Evolutionary conservation across 148 eudicot species (phyloP).

Genomic region (Vaccinium darrowii): DNA sequence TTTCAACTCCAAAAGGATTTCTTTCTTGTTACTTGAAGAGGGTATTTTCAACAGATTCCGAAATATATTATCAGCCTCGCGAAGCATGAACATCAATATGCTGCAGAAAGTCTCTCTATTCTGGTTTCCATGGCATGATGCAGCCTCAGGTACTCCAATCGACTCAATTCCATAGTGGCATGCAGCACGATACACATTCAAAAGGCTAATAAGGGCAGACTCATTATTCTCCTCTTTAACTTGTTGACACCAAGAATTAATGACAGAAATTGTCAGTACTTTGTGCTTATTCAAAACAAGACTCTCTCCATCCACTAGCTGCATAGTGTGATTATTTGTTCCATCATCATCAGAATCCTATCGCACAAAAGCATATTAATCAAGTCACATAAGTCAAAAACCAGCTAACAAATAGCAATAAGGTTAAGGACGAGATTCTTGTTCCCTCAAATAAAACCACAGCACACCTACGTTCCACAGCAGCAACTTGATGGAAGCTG

Average conservation of each 20-base stretch:
- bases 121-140: conserved; percentile 36
- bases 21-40: conserved; percentile 56
- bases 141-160: conserved; percentile 21
- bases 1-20: conserved; percentile 51
- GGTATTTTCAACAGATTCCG: conserved; percentile 53
- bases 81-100: conserved; percentile 62
- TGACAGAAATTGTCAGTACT: conserved; percentile 41
- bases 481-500: neutral
- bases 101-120: conserved; percentile 54
- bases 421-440: neutral
- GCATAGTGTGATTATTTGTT: conserved; percentile 26
- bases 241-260: conserved; percentile 55
- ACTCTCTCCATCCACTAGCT: conserved; percentile 30
- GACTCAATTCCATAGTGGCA: conserved; percentile 79
- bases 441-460: neutral
- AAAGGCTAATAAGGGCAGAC: conserved; percentile 58
- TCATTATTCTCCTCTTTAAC: conserved; percentile 46
- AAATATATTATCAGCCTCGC: conserved; percentile 70
- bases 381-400: neutral
- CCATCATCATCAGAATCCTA: conserved; percentile 84
- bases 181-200: conserved; percentile 80
- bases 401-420: neutral
- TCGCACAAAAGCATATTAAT: conserved; percentile 16
- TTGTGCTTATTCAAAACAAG: conserved; percentile 30
- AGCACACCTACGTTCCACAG: neutral